Evolutionary conservation across 306 rosid genomes (phyloP).

Genomic region (Cicer chorassanicum): DNA sequence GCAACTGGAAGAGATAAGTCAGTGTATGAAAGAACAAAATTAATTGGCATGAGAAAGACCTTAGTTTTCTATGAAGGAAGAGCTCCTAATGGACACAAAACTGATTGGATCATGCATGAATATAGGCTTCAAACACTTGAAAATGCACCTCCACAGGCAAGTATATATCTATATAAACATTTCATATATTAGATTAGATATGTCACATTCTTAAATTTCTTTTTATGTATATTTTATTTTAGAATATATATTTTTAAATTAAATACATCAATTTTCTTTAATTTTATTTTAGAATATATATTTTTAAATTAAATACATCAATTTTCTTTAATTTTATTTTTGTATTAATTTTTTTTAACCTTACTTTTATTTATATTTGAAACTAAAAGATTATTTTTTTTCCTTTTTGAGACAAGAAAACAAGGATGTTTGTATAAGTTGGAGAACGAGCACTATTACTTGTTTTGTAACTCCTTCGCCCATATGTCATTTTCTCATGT

Average conservation of each 20-base stretch:
- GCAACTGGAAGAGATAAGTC: constrained; percentile 97
- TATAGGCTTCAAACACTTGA: constrained; percentile 82
- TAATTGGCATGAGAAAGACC: constrained; percentile 95
- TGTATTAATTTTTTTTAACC: too few relatives aligned
- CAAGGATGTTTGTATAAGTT: constrained; percentile 20
- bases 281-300: too few relatives aligned
- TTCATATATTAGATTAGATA: too few relatives aligned
- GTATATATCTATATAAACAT: not conserved
- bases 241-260: too few relatives aligned
- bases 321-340: too few relatives aligned
- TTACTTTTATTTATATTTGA: too few relatives aligned
- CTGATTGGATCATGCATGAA: constrained; percentile 98
- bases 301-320: too few relatives aligned
- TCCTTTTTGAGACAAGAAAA: constrained; percentile 33
- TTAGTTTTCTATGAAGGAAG: constrained; percentile 94
- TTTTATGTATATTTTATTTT: too few relatives aligned
- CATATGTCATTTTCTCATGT: constrained; percentile 19
- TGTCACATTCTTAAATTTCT: too few relatives aligned
- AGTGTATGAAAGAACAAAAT: constrained; percentile 70
- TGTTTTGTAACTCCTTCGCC: constrained; percentile 2
- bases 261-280: too few relatives aligned
- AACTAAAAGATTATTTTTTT: too few relatives aligned
- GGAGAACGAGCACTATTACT: constrained; percentile 1
- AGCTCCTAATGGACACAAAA: constrained; percentile 92
- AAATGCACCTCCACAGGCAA: constrained; percentile 91